Evolutionary conservation across 257 asterid species (phyloP), one percentile per base, ranked within the genome.

Genomic region (Nicotiana benthamiana): DNA sequence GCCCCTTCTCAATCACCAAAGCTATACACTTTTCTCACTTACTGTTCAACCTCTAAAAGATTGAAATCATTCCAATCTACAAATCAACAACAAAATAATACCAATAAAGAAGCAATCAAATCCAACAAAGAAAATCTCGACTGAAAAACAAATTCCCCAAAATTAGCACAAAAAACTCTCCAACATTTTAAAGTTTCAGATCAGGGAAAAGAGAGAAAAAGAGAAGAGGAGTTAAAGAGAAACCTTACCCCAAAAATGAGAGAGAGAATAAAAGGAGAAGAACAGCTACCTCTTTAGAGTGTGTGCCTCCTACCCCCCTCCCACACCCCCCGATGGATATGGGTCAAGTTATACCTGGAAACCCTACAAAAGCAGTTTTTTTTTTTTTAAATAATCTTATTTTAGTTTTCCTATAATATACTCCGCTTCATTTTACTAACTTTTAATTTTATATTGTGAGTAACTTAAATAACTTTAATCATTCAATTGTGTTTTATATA

Each of bases 21-120:
- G 81, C 81, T 53, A 79, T 24, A 26, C 18, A 61, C 65, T 79
- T 80, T 83, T 85, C 63, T 79, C 82, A 79, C 84, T 86, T 84
- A 81, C 83, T 82, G 85, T 77, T 82, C 83, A 84, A 82, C 80
- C 64, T 77, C 86, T 57, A 87, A 82, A 84, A 80, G 86, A 80
- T 27, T 56, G 82, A 87, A 65, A 81, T 85, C 81, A 87, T 87
- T 85, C 83, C 83, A 83, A 59, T 77, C 83, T 30, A 46, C 79
- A 66, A 80, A 57, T 64, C 80, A 66, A 56, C 80, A 66, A 56
- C 2, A 56, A 68, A 64, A 43, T 62, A 65, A 17, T n/a, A n/a
- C 51, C 4, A 65, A 72, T 11, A 46, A 72, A n/a, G 64, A 59
- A 48, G 24, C 13, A 72, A 48, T 72, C 54, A 56, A 70, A 51